phyloP scores from a whole-genome alignment of 352 stramenopile genomes.

The Globisporangium canariense region DNA sequence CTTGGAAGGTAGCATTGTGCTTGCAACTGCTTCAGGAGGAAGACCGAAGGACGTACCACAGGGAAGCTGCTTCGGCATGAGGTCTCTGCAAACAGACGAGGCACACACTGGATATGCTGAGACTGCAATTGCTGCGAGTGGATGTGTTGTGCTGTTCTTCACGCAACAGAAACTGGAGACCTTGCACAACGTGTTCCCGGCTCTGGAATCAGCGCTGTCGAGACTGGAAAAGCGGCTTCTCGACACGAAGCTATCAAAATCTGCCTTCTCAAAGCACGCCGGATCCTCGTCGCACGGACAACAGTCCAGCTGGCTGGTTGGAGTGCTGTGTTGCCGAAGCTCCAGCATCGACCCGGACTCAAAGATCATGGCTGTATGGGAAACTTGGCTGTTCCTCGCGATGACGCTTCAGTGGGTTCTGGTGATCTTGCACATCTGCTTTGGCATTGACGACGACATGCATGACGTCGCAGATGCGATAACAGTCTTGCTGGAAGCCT shows the following conservation, averaged over 20 bases:
- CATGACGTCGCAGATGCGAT: constrained; percentile 25
- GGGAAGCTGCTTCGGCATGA: constrained; percentile 36
- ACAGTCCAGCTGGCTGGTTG: constrained; percentile 5
- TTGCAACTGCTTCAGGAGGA: constrained; percentile 17
- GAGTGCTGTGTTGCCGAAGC: neutral
- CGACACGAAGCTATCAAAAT: constrained; percentile 29
- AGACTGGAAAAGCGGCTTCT: constrained; percentile 27
- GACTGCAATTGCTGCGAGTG: constrained; percentile 27
- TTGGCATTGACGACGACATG: constrained; percentile 24
- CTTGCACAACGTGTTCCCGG: constrained; percentile 27
- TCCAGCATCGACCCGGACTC: constrained; percentile 37
- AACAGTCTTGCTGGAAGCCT: constrained; percentile 33
- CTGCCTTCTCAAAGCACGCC: constrained; percentile 9
- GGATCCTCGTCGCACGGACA: neutral
- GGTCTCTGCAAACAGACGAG: constrained; percentile 18
- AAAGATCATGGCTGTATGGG: constrained; percentile 29
- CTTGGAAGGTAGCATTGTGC: constrained; percentile 20
- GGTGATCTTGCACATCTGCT: constrained; percentile 41
- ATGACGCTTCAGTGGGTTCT: constrained; percentile 47
- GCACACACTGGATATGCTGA: constrained; percentile 27
- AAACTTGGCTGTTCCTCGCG: constrained; percentile 39
- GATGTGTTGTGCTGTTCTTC: constrained; percentile 34
- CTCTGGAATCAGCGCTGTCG: constrained; percentile 19
- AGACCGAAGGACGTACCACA: constrained; percentile 19
- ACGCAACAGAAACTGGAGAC: constrained; percentile 22